Base-by-base conservation (phyloP, 805 yeast species). In the Deakozyma indianensis region DNA sequence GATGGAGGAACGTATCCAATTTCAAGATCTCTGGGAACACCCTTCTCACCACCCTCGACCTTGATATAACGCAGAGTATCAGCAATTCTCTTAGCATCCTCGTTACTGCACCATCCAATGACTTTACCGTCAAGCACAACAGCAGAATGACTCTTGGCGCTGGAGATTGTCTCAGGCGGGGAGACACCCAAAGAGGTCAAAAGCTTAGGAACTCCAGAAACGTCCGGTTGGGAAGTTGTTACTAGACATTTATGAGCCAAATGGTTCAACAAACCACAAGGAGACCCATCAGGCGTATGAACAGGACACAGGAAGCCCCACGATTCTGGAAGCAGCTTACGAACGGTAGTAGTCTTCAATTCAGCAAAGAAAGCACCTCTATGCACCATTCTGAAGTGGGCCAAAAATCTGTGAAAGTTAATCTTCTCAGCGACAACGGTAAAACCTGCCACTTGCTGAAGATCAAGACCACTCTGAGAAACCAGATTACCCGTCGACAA, bases 261-360 rank as follows among this genome's bases (percentile, higher is more conserved):
- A 73, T 92, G 98, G 67, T 92, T 92, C 58, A 92, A 70, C 62
- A 92, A 72, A 70, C 98, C 98, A 78, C 98, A 92, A 20, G 98
- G 98, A 44, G 97, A 83, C 56, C 98, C 98, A 81, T 92, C 98
- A 3, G 98, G 98, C 14, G 98, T 92, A 65, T 92, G 98, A 22
- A 92, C 98, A 11, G 98, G 98, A 68, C 98, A 92, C 56, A 92
- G 67, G 75, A 92, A 92, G 2, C 98, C 98, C 98, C 98, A 92
- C 1, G 96, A 84, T 64, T 92, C 98, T 1, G 98, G 98, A 48
- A 92, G 73, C 56, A 92, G 70, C 64, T 92, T 92, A 70, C 98
- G 79, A 43, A 92, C 98, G 1, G 97, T 83, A 22, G 98, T 92
- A 38, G 98, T 92, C 63, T 92, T 92, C 67, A 92, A 74, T 64